Percentiles rank a stretch among this genome's conserved stretches.
Conservation (phyloP, 164 flowering plant genomes). For the Piper longum region DNA sequence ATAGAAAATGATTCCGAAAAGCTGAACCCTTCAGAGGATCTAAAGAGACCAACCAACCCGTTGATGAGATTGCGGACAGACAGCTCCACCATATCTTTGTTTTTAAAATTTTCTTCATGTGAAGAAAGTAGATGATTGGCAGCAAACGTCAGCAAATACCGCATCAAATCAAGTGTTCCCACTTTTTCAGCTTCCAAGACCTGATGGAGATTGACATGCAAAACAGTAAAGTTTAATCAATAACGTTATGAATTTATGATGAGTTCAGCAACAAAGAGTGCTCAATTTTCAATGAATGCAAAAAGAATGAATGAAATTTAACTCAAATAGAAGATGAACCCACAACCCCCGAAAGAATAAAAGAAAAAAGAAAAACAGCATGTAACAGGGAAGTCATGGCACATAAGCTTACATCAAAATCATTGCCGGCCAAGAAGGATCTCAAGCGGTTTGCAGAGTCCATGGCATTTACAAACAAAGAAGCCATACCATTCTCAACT, state of each 20-base stretch:
- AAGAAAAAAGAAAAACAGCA: background rate
- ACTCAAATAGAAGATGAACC: background rate
- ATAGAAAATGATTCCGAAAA: constrained; percentile 18
- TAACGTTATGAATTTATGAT: background rate
- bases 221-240: background rate
- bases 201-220: constrained; percentile 15
- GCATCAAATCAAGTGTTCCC: constrained; percentile 57
- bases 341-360: background rate
- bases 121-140: constrained; percentile 24
- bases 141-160: constrained; percentile 55
- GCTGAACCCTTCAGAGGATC: constrained; percentile 9
- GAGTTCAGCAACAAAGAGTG: background rate
- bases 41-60: constrained; percentile 32
- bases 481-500: constrained; percentile 50
- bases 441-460: constrained; percentile 38
- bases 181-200: constrained; percentile 33
- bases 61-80: constrained; percentile 56
- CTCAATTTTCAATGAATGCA: background rate
- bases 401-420: constrained; percentile 30
- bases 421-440: constrained; percentile 23
- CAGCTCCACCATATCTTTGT: constrained; percentile 40
- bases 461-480: constrained; percentile 38
- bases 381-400: background rate
- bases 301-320: background rate
- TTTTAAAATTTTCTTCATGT: constrained; percentile 15